Conservation (phyloP, 2,329 filamentous ascomycete genomes). For the Scortechinia acanthostroma region DNA sequence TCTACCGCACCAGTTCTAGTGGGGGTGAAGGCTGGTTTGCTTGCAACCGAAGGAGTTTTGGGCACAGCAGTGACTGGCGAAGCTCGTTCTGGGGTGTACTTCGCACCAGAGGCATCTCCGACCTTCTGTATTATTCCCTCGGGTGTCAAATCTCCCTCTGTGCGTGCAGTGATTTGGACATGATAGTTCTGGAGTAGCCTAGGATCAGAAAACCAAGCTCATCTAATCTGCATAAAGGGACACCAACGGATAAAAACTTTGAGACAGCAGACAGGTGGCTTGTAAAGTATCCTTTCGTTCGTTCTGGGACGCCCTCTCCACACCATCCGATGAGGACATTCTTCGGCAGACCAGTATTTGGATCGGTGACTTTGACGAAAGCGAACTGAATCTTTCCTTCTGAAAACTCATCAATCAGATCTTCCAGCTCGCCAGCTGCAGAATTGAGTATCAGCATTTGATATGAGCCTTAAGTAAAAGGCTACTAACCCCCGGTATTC, state of each 20-base stretch:
- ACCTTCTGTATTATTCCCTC: slow-evolving; percentile 89
- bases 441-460: slow-evolving; percentile 4
- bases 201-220: no score
- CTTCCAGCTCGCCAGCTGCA: slow-evolving; percentile 64
- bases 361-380: slow-evolving; percentile 70
- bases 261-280: slow-evolving; percentile 84
- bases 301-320: slow-evolving; percentile 93
- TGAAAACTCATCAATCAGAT: slow-evolving; percentile 69
- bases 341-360: slow-evolving; percentile 66
- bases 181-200: slow-evolving; percentile 85
- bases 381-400: slow-evolving; percentile 71
- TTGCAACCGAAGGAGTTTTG: slow-evolving; percentile 67
- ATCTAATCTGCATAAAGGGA: no score
- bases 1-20: slow-evolving; percentile 26
- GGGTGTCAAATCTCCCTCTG: slow-evolving; percentile 79
- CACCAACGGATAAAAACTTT: slow-evolving; percentile 67
- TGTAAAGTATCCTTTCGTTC: slow-evolving; percentile 97
- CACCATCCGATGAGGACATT: slow-evolving; percentile 69
- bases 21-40: slow-evolving; percentile 88
- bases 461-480: slow-evolving; percentile 4
- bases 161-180: slow-evolving; percentile 91
- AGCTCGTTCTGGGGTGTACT: slow-evolving; percentile 67
- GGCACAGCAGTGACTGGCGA: slow-evolving; percentile 41
- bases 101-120: slow-evolving; percentile 85
- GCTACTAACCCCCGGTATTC: slow-evolving; percentile 51